A percentile compares a stretch with the other conserved stretches of the same genome.
phyloP scores from a whole-genome alignment of 495 filamentous ascomycete genomes.

The Penicillium cinerascens region DNA sequence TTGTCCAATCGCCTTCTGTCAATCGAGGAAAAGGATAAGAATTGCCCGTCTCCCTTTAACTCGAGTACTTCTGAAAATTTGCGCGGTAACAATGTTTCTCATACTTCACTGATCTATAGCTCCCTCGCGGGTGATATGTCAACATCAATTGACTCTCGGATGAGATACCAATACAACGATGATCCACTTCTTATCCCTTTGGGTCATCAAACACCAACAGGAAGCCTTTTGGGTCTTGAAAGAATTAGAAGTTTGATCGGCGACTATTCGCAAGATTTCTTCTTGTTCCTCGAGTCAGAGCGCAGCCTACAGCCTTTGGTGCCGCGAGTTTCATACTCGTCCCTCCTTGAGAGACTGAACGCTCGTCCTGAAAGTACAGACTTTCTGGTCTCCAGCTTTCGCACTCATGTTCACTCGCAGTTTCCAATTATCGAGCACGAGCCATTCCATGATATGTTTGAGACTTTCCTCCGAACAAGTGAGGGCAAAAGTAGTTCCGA shows the following conservation, averaged over 20 bases:
- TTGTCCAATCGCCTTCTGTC: conserved; percentile 6
- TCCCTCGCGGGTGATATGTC: not conserved
- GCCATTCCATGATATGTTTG: conserved; percentile 3
- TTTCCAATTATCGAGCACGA: conserved; percentile 12
- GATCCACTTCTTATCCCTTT: conserved; percentile 12
- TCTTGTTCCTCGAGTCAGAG: conserved; percentile 11
- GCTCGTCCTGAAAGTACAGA: not conserved
- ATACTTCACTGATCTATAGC: not conserved
- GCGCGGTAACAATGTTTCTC: not conserved
- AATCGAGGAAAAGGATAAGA: not conserved
- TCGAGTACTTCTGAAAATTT: too few species aligned
- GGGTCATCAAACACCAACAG: conserved; percentile 16
- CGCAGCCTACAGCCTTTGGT: conserved; percentile 6
- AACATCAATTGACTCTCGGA: not conserved
- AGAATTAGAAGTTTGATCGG: conserved; percentile 16
- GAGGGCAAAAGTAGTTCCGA: conserved; percentile 3
- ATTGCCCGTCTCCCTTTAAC: not conserved
- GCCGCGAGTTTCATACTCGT: not conserved
- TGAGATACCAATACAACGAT: conserved; percentile 2
- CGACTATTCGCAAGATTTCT: conserved; percentile 19
- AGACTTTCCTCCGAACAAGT: conserved; percentile 9
- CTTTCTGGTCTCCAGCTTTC: conserved; percentile 5
- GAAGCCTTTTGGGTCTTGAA: conserved; percentile 11
- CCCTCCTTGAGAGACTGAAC: conserved; percentile 1
- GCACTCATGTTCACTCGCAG: conserved; percentile 12